Base-by-base conservation (phyloP, 2,329 filamentous ascomycete species). In the Talaromyces sp. region DNA sequence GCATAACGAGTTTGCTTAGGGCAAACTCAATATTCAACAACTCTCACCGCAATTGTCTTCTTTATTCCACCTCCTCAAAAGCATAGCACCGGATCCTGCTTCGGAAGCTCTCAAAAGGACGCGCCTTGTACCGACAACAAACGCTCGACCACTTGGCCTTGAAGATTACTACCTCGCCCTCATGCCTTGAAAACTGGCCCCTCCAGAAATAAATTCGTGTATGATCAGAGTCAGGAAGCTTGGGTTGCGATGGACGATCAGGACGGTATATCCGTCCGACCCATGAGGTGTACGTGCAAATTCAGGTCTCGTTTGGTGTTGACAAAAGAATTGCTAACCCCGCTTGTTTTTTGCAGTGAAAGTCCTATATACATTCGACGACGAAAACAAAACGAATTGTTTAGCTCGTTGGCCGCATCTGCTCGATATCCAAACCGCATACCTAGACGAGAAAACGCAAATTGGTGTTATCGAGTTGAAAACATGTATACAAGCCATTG, bases 291-390 rank as follows among this genome's bases (percentile, higher is more conserved):
- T 90, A 85, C 74, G 86, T 79, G 22, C 52, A 56, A 42, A n/a
- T 55, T 10, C 15, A 32, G 25, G 56, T 65, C 64, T 59, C 57
- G 32, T 60, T 52, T 47, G 51, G 7, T 55, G n/a, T 25, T 57
- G 19, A 51, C 19, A 47, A 62, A 60, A 39, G n/a, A 55, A 65
- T 49, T 55, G 53, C 57, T 39, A 17, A 32, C 22, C 62, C 58
- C 63, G 62, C 57, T 63, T 63, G 47, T 64, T 57, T 49, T 19
- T 52, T 53, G 8, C 75, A 96, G 93, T 98, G 76, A 98, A 98
- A 82, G 90, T 98, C 56, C 88, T 96, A 64, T 99, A 98, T 78
- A 96, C 92, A 33, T 97, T 98, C 78, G 93, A 98, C 75, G 88
- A 88, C 72, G 88, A 93, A 67, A 89, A 87, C 78, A 92, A 92